Conservation (phyloP, 768 basidiomycete genomes). For the Rhizopogon vesiculosus region DNA sequence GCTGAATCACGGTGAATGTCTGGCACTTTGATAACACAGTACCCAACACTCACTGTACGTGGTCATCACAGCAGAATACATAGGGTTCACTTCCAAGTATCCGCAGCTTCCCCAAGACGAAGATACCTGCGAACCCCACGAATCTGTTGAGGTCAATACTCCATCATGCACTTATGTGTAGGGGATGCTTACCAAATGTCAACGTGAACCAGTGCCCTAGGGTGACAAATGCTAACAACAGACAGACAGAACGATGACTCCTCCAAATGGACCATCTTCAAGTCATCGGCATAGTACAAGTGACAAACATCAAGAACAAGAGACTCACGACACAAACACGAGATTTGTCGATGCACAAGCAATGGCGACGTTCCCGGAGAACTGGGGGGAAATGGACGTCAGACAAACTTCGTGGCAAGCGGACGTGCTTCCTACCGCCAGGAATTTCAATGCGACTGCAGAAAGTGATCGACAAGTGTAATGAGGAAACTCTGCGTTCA, state of each 20-base stretch:
- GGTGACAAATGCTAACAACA: slow-evolving; percentile 6
- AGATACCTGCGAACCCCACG: slow-evolving; percentile 5
- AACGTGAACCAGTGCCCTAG: slow-evolving; percentile 21
- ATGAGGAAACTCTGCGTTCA: neutral
- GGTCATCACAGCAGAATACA: slow-evolving; percentile 1
- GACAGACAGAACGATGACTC: slow-evolving; percentile 9
- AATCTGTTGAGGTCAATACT: slow-evolving; percentile 8
- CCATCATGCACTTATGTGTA: neutral
- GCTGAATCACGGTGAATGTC: slow-evolving; percentile 6
- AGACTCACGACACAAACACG: slow-evolving; percentile 24
- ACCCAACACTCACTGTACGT: slow-evolving; percentile 12
- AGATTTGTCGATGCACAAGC: slow-evolving; percentile 19
- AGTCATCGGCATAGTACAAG: neutral
- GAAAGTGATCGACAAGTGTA: neutral
- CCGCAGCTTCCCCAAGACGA: slow-evolving; percentile 2
- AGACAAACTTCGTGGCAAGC: neutral
- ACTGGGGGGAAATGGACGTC: slow-evolving; percentile 1
- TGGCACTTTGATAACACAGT: neutral
- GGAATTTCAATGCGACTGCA: slow-evolving; percentile 4
- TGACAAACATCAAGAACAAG: neutral
- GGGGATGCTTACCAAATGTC: slow-evolving; percentile 5
- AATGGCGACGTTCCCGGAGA: slow-evolving; percentile 9
- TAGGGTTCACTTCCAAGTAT: neutral
- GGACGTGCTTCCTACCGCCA: slow-evolving; percentile 8
- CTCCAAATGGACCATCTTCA: slow-evolving; percentile 26